Evolutionary conservation across 495 filamentous ascomycete genomes (phyloP), one percentile per base, ranked within the genome.

Genomic region (Penicillium macrosclerotiorum): DNA sequence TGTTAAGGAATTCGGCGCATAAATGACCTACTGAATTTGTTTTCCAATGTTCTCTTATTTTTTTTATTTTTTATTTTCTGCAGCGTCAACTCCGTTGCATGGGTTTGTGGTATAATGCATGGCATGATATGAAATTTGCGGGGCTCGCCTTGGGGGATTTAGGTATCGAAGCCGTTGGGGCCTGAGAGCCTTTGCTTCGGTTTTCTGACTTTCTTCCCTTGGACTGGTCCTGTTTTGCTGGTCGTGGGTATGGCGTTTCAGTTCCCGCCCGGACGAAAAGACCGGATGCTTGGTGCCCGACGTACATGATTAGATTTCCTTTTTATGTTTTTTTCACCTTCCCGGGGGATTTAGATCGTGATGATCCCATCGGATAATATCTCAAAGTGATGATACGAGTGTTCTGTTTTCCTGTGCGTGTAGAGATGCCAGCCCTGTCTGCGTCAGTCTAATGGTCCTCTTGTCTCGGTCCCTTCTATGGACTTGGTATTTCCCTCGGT

Each of bases 1-100:
- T 49, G 40, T 76, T 60, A 74, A 76, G 67, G 72, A 76, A 62
- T 76, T 73, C 43, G 68, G 71, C 57, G 53, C 63, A 54, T 72
- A 73, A 68, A 65, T 48, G 47, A 51, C 38, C 42, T 46, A 39
- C 19, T 54, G 25, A 45, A 22, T 47, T 55, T 51, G 34, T 49
- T 53, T 26, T 18, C 22, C 37, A n/a, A n/a, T n/a, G n/a, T 54
- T 29, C 46, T 42, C 30, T 47, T 51, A 49, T 45, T 33, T 25
- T 42, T 45, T 37, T 31, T 32, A 30, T 57, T 47, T 55, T 59
- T 52, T 45, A 51, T 54, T 59, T 52, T 60, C 44, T 62, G 52
- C 57, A 67, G 65, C 58, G 63, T 67, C 53, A 49, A 22, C 52
- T 57, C 63, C 61, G 61, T 61, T 63, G 60, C 57, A 57, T 66